Evolutionary conservation across 768 basidiomycete genomes (phyloP), one percentile per base, ranked within the genome.

Genomic region (Termitomyces sp.): DNA sequence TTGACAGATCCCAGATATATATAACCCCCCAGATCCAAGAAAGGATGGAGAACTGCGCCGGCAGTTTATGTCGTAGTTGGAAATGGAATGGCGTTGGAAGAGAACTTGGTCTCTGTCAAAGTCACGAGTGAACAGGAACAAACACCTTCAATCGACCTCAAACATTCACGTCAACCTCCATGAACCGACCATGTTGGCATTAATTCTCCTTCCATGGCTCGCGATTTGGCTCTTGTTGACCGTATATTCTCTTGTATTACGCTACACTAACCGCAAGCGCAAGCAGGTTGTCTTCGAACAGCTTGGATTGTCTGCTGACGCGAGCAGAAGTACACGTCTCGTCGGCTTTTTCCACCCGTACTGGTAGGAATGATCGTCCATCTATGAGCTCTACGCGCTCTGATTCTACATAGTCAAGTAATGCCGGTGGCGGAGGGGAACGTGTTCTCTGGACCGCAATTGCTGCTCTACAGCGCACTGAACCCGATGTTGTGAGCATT

Each of bases 281-380:
- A 54, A 56, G 17, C 25, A 46, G 17, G 23, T 53, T 23, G 56
- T 56, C 34, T 47, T 66, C 2, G 37, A 42, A 9, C 59, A 63
- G 6, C 65, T 75, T 32, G 71, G 72, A 19, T 56, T 69, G 48
- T 42, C 64, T 2, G 35, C 62, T 6, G 49, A 49, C 1, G 63
- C 67, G 23, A 19, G 3, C 35, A 53, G 46, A 16, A 55, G 53
- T 16, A 71, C 67, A 56, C 66, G 64, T 17, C 58, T 95, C 19
- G 75, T 95, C 2, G 95, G 90, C 0, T 89, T 95, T 74, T 96
- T 97, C 68, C 95, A 98, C 75, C 95, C 95, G 0, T 98, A 95
- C 69, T 98, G 95, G 95, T 95, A 64, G 73, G 84, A 66, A 14
- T 9, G 16, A 38, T 19, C 34, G 31, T 54, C 17, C 45, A 41